Percentiles rank a stretch among this genome's conserved stretches.
Conservation (phyloP, 1,284 basidiomycete species). For the Ustilago loliicola region DNA sequence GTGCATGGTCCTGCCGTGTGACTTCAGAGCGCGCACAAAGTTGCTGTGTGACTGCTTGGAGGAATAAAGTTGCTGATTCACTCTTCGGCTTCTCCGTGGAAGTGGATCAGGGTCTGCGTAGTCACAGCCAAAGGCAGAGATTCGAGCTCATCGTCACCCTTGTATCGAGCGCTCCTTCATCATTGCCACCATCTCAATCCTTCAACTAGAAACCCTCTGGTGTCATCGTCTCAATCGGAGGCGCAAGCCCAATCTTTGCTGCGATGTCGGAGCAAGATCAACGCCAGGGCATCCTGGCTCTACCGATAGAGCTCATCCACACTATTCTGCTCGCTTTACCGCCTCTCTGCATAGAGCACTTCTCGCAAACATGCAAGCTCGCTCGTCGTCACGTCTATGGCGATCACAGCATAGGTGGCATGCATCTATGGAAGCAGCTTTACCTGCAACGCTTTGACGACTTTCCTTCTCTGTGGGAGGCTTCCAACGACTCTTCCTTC, state of each 20-base stretch:
- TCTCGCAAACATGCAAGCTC: conserved; percentile 47
- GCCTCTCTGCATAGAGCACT: conserved; percentile 47
- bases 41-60: conserved; percentile 1
- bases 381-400: conserved; percentile 44
- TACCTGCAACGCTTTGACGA: conserved; percentile 44
- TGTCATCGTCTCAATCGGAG: not conserved
- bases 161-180: not conserved
- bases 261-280: conserved; percentile 2
- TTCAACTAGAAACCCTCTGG: not conserved
- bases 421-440: conserved; percentile 47
- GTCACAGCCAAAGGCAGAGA: not conserved
- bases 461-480: conserved; percentile 22
- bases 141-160: not conserved
- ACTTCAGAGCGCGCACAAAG: conserved; percentile 16
- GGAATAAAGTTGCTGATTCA: conserved; percentile 7
- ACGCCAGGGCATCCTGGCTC: conserved; percentile 23
- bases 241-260: not conserved
- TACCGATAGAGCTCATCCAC: conserved; percentile 48
- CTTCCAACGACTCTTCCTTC: not conserved
- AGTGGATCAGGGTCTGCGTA: conserved; percentile 14
- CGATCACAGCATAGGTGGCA: conserved; percentile 15
- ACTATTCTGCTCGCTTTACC: conserved; percentile 33
- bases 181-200: not conserved
- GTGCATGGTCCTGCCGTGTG: conserved; percentile 14
- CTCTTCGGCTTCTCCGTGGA: conserved; percentile 5